Conservation (phyloP, 768 basidiomycete genomes). For the Kwoniella bestiolae region DNA sequence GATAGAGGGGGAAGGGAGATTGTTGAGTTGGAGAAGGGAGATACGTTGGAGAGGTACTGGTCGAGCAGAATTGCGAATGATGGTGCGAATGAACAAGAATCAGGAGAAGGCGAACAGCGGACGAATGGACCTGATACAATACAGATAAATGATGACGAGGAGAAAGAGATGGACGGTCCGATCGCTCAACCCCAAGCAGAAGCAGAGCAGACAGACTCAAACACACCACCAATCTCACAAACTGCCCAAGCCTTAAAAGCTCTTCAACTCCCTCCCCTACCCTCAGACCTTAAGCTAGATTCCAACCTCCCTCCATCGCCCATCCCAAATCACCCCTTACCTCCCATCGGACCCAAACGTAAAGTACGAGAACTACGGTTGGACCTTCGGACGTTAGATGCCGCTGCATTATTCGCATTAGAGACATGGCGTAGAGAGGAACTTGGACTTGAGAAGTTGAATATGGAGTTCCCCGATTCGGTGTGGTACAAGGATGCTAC, state of each 20-base stretch:
- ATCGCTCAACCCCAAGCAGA: background rate
- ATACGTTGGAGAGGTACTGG: background rate
- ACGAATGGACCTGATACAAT: background rate
- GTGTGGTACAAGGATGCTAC: slow-evolving; percentile 41
- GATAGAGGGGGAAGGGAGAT: slow-evolving; percentile 11
- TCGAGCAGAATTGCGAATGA: background rate
- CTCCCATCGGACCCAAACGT: slow-evolving; percentile 36
- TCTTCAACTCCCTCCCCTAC: background rate
- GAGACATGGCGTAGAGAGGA: slow-evolving; percentile 43
- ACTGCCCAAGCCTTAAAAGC: background rate
- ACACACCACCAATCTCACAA: background rate
- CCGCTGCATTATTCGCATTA: slow-evolving; percentile 42
- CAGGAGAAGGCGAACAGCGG: background rate
- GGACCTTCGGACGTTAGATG: slow-evolving; percentile 43
- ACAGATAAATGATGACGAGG: background rate
- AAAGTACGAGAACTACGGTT: slow-evolving; percentile 42
- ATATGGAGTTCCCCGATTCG: slow-evolving; percentile 40
- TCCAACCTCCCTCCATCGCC: slow-evolving; percentile 16
- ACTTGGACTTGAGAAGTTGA: slow-evolving; percentile 32
- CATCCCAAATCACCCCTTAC: slow-evolving; percentile 23
- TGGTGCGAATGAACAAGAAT: background rate
- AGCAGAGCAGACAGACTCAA: background rate
- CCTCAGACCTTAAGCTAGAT: background rate
- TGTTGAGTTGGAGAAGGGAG: slow-evolving; percentile 6
- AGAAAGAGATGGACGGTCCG: too few relatives aligned